Conservation (phyloP, 148 eudicot species). For the Limonium bicolor region DNA sequence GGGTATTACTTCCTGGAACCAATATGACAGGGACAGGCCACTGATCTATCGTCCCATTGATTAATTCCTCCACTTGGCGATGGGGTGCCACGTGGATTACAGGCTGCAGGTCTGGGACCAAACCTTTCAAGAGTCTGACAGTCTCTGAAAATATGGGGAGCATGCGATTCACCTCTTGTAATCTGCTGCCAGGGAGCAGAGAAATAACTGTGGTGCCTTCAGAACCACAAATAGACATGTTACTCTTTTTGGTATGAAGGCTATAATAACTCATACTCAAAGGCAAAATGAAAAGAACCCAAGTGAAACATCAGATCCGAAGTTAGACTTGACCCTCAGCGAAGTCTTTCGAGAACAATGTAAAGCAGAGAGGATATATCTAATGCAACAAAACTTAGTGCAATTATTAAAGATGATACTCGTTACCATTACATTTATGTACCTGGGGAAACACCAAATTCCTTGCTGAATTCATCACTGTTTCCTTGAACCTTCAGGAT, state of each 20-base stretch:
- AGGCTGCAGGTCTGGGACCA: conserved; percentile 31
- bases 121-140: conserved; percentile 34
- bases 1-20: conserved; percentile 51
- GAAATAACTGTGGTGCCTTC: conserved; percentile 50
- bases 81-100: conserved; percentile 76
- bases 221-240: no score
- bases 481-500: conserved; percentile 39
- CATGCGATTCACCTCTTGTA: conserved; percentile 91
- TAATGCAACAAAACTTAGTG: no score
- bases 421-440: background rate
- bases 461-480: conserved; percentile 35
- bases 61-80: conserved; percentile 50
- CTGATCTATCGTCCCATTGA: conserved; percentile 20
- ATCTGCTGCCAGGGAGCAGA: conserved; percentile 94
- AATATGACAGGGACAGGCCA: conserved; percentile 46
- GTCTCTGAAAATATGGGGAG: conserved; percentile 59
- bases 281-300: no score
- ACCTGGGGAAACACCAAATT: conserved; percentile 56
- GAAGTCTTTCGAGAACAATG: no score
- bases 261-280: no score
- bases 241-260: no score
- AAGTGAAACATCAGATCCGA: no score
- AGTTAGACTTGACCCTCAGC: no score
- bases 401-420: no score
- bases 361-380: no score